A percentile compares a stretch with the other conserved stretches of the same genome.
Conservation (phyloP, 352 stramenopile species). For the Phytopythium boreale region DNA sequence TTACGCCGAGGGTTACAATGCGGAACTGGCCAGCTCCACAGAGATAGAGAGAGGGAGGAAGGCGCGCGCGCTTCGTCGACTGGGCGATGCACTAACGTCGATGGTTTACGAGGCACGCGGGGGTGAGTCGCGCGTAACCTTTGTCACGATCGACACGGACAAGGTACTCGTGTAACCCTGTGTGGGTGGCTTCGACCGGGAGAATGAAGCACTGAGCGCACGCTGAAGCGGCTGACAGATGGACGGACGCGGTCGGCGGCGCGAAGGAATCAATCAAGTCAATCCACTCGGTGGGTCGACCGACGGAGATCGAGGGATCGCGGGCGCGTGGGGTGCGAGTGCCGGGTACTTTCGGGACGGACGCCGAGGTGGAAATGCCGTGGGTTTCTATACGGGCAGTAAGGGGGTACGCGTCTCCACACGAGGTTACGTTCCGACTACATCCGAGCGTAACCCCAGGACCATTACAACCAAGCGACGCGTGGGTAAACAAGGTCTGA, state of each 20-base stretch:
- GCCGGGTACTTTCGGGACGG: slow-evolving; percentile 23
- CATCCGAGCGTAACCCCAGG: neutral
- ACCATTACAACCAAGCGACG: neutral
- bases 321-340: neutral
- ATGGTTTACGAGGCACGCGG: neutral
- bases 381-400: neutral
- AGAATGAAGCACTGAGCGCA: too few relatives aligned
- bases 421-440: slow-evolving; percentile 5
- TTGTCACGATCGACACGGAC: neutral
- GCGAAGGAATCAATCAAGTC: neutral
- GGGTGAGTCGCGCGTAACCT: neutral
- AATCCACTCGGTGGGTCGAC: neutral
- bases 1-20: neutral
- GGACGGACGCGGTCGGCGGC: too few relatives aligned
- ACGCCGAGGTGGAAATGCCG: slow-evolving; percentile 36
- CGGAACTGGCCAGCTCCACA: neutral
- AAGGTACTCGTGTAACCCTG: too few relatives aligned
- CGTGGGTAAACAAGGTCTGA: neutral
- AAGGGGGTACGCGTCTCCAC: too few relatives aligned
- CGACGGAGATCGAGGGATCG: slow-evolving; percentile 4
- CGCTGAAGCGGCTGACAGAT: too few relatives aligned
- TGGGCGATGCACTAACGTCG: neutral
- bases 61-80: neutral
- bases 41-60: neutral
- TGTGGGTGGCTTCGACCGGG: too few relatives aligned